Base-by-base conservation (phyloP, 345 rosid genomes). In the Hibiscus tridactylites region DNA sequence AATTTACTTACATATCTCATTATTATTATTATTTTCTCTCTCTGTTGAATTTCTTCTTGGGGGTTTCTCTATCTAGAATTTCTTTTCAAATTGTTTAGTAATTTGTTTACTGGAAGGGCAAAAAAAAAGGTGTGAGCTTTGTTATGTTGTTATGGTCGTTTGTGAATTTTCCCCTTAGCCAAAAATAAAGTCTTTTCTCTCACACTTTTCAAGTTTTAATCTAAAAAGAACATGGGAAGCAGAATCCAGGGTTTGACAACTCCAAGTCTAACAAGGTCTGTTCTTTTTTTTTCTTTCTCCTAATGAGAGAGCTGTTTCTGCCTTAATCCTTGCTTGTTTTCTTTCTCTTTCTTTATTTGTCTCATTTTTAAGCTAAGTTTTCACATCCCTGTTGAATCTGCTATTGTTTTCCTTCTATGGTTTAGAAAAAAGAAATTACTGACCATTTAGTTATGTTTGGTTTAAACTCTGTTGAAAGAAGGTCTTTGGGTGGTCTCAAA, bases 241-340 rank as follows among this genome's bases (percentile, higher is more conserved):
- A 81, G 87, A 84, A 80, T 83, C 88, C 82, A 86, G 93, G 88
- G 90, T 81, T 86, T 86, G 82, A 76, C 70, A 79, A 60, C 71
- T 65, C 82, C 78, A 79, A 81, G 71, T 78, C 85, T 73, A 72
- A 74, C 81, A 70, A 84, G 84, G 84, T 85, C 86, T 75, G 28
- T 52, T 16, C 8, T 52, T 52, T 49, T 67, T 73, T 31, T 15
- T 31, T 73, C 57, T 67, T 56, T 65, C 62, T 60, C 54, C 19
- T 28, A 3, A 15, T 70, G 44, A 64, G 73, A 52, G 63, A 70
- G 29, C 73, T 71, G 9, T 60, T 6, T 47, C 42, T 71, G 44
- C 29, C 65, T 39, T 10, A 46, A 26, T 74, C 19, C 56, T 66
- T 74, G 21, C 15, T 28, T 77, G 65, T 29, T 71, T 12, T 39